These are phyloP conservation scores for Zoysia matrella DNA, from an alignment of 202 grass and related monocot genomes.

Conservation along the genomic window DNA sequence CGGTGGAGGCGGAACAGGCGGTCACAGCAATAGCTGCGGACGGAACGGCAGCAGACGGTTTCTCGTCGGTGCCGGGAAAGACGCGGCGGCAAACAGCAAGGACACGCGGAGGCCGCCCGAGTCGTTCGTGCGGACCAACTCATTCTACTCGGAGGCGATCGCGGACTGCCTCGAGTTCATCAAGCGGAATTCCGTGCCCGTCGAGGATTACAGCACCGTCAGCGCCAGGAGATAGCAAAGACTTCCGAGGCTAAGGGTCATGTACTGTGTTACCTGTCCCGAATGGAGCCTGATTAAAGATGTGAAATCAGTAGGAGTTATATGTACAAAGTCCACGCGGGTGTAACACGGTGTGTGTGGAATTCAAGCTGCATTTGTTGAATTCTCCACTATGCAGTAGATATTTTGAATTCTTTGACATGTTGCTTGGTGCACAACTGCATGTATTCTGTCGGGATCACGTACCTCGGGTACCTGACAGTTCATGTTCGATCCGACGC, in stretches of 20 bases:
- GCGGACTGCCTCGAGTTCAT: too few species aligned
- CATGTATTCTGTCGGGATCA: background rate
- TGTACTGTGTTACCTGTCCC: background rate
- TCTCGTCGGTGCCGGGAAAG: slow-evolving; percentile 14
- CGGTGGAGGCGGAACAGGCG: background rate
- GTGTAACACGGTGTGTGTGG: slow-evolving; percentile 19
- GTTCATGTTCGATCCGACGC: too few species aligned
- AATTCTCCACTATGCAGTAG: background rate
- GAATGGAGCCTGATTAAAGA: background rate
- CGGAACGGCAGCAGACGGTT: slow-evolving; percentile 52
- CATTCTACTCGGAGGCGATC: too few species aligned
- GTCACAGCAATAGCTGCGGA: slow-evolving; percentile 1
- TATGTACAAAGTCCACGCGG: slow-evolving; percentile 11
- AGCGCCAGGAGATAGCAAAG: too few species aligned
- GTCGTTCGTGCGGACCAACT: too few species aligned
- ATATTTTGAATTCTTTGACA: background rate
- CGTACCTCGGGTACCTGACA: too few species aligned
- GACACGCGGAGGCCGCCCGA: background rate
- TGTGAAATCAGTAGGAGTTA: background rate
- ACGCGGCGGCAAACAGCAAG: background rate
- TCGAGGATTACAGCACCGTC: too few species aligned
- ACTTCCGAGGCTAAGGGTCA: too few species aligned
- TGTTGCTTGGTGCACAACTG: background rate
- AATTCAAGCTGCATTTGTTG: slow-evolving; percentile 23
- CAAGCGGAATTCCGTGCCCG: too few species aligned